Evolutionary conservation across 495 filamentous ascomycete species (phyloP).

Genomic region (Annulohypoxylon moriforme): DNA sequence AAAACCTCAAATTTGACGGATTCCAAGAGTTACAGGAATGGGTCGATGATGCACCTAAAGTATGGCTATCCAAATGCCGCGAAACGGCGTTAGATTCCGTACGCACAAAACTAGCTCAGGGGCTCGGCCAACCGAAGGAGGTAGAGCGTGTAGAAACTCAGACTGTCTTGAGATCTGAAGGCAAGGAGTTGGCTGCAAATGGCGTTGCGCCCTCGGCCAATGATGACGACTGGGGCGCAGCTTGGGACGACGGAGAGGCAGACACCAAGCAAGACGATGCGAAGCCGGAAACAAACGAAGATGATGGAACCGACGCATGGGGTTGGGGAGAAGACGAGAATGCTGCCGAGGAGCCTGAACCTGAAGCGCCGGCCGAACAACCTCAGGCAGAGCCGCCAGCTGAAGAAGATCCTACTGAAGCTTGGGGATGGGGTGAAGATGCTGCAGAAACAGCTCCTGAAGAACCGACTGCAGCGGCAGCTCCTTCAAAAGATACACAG

Average conservation of each 20-base stretch:
- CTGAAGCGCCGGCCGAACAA: constrained; percentile 13
- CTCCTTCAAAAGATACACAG: constrained; percentile 32
- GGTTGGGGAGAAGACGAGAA: constrained; percentile 49
- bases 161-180: constrained; percentile 74
- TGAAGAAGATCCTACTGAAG: constrained; percentile 64
- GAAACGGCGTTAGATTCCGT: constrained; percentile 80
- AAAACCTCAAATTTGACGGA: constrained; percentile 72
- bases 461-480: constrained; percentile 40
- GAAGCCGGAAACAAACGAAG: constrained; percentile 34
- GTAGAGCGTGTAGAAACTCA: constrained; percentile 90
- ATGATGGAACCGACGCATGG: constrained; percentile 47
- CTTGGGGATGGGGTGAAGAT: constrained; percentile 71
- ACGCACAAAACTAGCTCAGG: constrained; percentile 71
- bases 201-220: constrained; percentile 56
- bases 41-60: constrained; percentile 78
- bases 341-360: constrained; percentile 27
- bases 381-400: constrained; percentile 26
- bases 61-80: constrained; percentile 88
- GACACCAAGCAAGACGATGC: constrained; percentile 51
- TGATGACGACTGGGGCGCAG: constrained; percentile 64
- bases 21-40: constrained; percentile 79
- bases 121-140: constrained; percentile 68
- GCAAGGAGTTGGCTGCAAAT: constrained; percentile 65
- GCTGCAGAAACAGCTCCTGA: constrained; percentile 45
- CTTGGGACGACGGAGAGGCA: constrained; percentile 76